These are phyloP conservation scores for Penicillium fimorum DNA, from an alignment of 495 filamentous ascomycete species.

Conservation along the genomic window DNA sequence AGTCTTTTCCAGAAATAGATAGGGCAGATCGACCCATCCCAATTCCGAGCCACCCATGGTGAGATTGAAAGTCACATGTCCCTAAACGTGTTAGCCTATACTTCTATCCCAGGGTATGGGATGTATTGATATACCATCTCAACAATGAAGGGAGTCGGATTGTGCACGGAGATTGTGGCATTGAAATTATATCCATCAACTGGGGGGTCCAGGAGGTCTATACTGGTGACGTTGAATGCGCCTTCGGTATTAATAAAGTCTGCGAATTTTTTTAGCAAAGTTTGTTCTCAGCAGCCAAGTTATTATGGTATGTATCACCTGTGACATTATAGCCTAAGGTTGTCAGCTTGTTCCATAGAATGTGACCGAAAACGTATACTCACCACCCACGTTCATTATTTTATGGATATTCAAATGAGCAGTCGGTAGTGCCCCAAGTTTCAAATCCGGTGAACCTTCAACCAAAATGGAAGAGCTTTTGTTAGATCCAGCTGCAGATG, in stretches of 20 bases:
- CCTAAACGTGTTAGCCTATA: constrained; percentile 13
- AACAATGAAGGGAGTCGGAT: constrained; percentile 26
- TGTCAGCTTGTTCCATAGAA: not conserved
- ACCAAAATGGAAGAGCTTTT: constrained; percentile 24
- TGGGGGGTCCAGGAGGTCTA: constrained; percentile 21
- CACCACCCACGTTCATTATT: constrained; percentile 15
- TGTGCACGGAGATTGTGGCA: constrained; percentile 28
- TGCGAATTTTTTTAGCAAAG: constrained; percentile 12
- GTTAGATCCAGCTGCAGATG: constrained; percentile 22
- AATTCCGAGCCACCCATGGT: constrained; percentile 21
- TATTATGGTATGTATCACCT: constrained; percentile 13
- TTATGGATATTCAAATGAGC: constrained; percentile 33
- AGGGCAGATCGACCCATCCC: constrained; percentile 30
- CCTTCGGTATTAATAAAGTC: constrained; percentile 25
- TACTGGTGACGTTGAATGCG: constrained; percentile 28
- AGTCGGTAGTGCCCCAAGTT: constrained; percentile 25
- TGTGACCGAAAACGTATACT: not conserved
- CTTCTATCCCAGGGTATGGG: not conserved
- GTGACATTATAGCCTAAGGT: constrained; percentile 26
- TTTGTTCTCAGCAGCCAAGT: not conserved
- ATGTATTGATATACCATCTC: constrained; percentile 23
- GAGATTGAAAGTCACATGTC: constrained; percentile 31
- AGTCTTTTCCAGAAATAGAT: constrained; percentile 22
- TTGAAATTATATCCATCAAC: constrained; percentile 34
- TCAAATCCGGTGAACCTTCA: constrained; percentile 25